Evolutionary conservation across 78 protist species (phyloP).

Genomic region (Dictyostelium intermedium): DNA sequence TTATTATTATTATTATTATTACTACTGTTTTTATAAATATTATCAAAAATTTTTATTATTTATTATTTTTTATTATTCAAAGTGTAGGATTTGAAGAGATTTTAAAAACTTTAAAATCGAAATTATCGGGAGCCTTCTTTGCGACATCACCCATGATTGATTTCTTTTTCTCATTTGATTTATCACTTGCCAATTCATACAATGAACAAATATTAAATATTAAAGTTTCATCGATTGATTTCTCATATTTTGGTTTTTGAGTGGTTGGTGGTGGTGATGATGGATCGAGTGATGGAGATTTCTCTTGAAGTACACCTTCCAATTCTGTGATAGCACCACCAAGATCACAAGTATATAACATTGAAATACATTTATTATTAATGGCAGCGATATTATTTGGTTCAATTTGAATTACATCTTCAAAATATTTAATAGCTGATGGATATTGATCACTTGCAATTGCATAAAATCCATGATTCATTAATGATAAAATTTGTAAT

Average conservation of each 20-base stretch:
- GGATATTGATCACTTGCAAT: conserved; percentile 58
- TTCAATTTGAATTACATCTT: conserved; percentile 19
- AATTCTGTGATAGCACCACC: conserved; percentile 34
- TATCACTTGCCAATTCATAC: conserved; percentile 51
- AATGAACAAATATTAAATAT: conserved; percentile 69
- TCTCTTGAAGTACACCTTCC: conserved; percentile 27
- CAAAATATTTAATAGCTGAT: conserved; percentile 54
- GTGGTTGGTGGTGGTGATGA: neutral
- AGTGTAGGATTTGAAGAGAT: conserved; percentile 12
- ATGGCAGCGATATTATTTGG: conserved; percentile 31
- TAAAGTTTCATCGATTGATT: conserved; percentile 57
- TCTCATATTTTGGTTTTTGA: neutral
- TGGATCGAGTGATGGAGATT: neutral
- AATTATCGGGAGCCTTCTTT: conserved; percentile 69
- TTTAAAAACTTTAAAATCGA: conserved; percentile 68
- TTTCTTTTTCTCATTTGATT: conserved; percentile 62
- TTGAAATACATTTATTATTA: conserved; percentile 70
- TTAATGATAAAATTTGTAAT: conserved; percentile 6
- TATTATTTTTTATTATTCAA: too few species aligned
- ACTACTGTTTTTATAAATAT: too few species aligned
- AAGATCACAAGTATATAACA: conserved; percentile 68
- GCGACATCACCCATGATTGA: conserved; percentile 63
- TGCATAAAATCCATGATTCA: conserved; percentile 55
- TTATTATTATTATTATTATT: too few species aligned
- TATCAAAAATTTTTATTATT: too few species aligned